Percentiles rank a stretch among this genome's conserved stretches.
Evolutionary conservation across 768 basidiomycete species (phyloP).

Genomic region (Lentinula sp.): DNA sequence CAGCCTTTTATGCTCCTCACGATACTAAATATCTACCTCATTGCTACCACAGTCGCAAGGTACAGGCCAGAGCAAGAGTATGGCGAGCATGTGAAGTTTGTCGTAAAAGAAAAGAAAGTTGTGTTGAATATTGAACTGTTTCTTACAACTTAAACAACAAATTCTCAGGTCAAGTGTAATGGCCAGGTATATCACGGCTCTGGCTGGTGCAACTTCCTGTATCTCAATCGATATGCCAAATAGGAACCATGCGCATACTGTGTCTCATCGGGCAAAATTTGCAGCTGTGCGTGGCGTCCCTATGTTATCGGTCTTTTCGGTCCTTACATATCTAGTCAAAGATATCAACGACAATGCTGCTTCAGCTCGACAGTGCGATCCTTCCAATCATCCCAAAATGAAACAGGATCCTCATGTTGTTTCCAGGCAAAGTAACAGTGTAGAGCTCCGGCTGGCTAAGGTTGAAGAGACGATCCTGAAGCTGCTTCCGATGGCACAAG

Average conservation of each 20-base stretch:
- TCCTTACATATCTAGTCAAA: slow-evolving; percentile 8
- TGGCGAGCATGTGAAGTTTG: slow-evolving; percentile 15
- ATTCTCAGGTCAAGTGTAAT: slow-evolving; percentile 13
- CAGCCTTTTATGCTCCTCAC: neutral
- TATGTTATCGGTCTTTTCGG: neutral
- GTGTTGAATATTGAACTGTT: neutral
- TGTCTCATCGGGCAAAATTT: slow-evolving; percentile 12
- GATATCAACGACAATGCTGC: slow-evolving; percentile 15
- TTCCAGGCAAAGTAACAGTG: slow-evolving; percentile 9
- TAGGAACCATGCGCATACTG: slow-evolving; percentile 15
- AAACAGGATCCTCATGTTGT: neutral
- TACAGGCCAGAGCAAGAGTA: slow-evolving; percentile 10
- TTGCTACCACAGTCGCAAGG: slow-evolving; percentile 2
- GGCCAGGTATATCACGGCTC: slow-evolving; percentile 7
- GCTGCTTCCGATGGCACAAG: slow-evolving; percentile 13
- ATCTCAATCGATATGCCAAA: neutral
- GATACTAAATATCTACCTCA: neutral
- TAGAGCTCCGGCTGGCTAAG: slow-evolving; percentile 11
- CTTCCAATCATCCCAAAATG: neutral
- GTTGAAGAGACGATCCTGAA: slow-evolving; percentile 12
- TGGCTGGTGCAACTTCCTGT: too few species aligned
- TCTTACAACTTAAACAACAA: neutral
- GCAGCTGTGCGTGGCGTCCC: slow-evolving; percentile 11
- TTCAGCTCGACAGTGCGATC: slow-evolving; percentile 12
- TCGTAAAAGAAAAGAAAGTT: neutral